Evolutionary conservation across 306 rosid genomes (phyloP).

Genomic region (Abrus precatorius): DNA sequence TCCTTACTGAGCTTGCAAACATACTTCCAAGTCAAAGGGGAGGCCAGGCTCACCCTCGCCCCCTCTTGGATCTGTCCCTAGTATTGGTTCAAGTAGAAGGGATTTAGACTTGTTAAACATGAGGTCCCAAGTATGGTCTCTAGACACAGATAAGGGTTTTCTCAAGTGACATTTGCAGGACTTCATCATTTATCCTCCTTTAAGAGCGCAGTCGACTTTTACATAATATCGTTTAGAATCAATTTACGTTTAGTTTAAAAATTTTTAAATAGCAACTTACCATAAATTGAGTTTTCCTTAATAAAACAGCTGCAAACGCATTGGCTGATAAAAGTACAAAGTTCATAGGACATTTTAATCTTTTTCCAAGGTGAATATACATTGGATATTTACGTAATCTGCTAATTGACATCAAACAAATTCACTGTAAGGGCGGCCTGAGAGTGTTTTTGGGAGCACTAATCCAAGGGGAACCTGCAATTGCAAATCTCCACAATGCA

Average conservation of each 20-base stretch:
- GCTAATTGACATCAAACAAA: constrained; percentile 4
- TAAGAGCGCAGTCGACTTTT: background rate
- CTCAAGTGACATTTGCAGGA: too few relatives aligned
- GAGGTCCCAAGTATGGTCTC: too few relatives aligned
- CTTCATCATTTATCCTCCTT: background rate
- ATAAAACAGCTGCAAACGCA: background rate
- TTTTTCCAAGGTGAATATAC: background rate
- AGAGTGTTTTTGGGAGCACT: constrained; percentile 94
- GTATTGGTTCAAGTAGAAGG: too few relatives aligned
- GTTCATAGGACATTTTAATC: background rate
- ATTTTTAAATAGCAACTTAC: background rate
- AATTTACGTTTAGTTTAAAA: background rate
- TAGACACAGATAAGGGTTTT: too few relatives aligned
- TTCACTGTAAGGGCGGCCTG: constrained; percentile 51
- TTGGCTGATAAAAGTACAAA: background rate
- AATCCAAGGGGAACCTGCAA: constrained; percentile 91
- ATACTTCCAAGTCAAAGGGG: too few relatives aligned
- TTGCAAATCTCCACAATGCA: constrained; percentile 94
- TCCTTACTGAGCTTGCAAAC: too few relatives aligned
- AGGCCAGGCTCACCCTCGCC: too few relatives aligned
- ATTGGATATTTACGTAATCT: background rate
- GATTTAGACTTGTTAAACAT: too few relatives aligned
- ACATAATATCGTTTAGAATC: background rate
- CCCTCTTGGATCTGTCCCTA: too few relatives aligned
- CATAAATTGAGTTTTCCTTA: background rate